Evolutionary conservation across 2,329 filamentous ascomycete genomes (phyloP).

Genomic region (Fonsecaea monophora): DNA sequence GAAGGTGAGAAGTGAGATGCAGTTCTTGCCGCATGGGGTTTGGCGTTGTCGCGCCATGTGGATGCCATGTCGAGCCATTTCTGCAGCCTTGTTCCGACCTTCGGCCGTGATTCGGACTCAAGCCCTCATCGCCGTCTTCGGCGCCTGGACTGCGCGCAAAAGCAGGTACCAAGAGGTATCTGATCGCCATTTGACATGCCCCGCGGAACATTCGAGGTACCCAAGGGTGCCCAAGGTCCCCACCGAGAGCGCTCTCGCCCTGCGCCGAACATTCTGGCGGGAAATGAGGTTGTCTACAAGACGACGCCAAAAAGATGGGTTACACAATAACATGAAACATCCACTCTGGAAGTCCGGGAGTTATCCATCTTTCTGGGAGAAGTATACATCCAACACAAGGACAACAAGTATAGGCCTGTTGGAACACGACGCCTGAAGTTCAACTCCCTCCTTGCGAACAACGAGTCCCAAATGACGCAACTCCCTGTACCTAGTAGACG

Average conservation of each 20-base stretch:
- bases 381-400: too few relatives aligned
- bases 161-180: background rate
- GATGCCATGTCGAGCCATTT: background rate
- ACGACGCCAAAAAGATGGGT: background rate
- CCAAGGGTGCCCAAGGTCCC: background rate
- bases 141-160: background rate
- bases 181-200: background rate
- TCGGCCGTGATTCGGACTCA: constrained; percentile 7
- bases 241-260: background rate
- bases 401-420: background rate
- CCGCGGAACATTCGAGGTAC: background rate
- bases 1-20: constrained; percentile 2
- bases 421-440: background rate
- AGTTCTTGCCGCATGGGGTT: background rate
- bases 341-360: background rate
- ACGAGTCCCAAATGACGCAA: background rate
- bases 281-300: background rate
- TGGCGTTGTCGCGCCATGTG: background rate
- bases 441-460: background rate
- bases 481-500: background rate
- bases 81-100: constrained; percentile 5
- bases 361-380: background rate
- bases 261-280: background rate
- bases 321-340: background rate
- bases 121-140: background rate